Evolutionary conservation across 2,329 filamentous ascomycete genomes (phyloP), one percentile per base, ranked within the genome.

Genomic region (Arthrobotrys sphaeroides): DNA sequence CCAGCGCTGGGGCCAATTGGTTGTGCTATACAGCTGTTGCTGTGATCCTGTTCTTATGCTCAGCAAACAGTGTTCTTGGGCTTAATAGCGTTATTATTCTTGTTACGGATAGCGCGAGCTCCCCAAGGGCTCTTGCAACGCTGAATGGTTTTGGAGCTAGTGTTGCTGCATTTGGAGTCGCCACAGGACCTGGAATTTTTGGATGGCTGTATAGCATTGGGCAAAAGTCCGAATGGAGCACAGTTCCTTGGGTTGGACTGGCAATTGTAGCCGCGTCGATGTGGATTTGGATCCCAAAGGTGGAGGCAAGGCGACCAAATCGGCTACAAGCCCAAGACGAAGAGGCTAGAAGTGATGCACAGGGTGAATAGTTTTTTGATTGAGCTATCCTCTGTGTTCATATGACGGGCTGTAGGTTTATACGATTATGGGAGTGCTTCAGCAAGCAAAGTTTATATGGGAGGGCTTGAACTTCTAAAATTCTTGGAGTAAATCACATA

Each of bases 161-260:
- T 20, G 38, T 65, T n/a, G 38, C n/a, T 1, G 22, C 68, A 10
- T 40, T 59, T 13, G 61, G 59, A 12, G 13, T 65, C 20, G 38
- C 38, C 1, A 49, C 66, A 26, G 68, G 47, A 7, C 68, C 68
- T 5, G 28, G 55, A 13, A 43, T 42, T 33, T 70, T 70, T 55
- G 66, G 66, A 20, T 70, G 20, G 33, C 12, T 70, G 43, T 70
- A 55, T 55, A 70, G 53, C n/a, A 13, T 62, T 55, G 66, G 66
- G 1, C 66, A 70, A 13, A 62, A 70, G 16, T 51, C 55, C 10
- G 57, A 62, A 16, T 70, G 55, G 55, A 70, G 26, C 36, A 70
- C 66, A 0, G 62, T 70, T n/a, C 66, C 66, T 5, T 70, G 66
- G 66, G 66, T 62, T 33, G 66, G 66, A 7, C 62, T 70, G 31